Percentiles rank a stretch among this genome's conserved stretches.
phyloP scores from a whole-genome alignment of 345 rosid genomes.

The Pelargonium nanum region DNA sequence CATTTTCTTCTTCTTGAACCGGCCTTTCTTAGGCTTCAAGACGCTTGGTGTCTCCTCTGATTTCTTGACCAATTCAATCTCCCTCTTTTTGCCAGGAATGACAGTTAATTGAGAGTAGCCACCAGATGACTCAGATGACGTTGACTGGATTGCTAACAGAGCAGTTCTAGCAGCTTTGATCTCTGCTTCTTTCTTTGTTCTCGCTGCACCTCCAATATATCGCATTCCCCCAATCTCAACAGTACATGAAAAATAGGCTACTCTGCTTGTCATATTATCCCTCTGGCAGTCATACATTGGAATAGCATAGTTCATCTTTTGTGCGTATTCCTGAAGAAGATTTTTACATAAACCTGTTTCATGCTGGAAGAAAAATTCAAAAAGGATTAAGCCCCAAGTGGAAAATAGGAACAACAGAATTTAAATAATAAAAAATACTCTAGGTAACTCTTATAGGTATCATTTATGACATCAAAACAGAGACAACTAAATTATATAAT shows the following conservation, averaged over 20 bases:
- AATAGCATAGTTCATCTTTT: conserved; percentile 84
- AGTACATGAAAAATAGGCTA: conserved; percentile 36
- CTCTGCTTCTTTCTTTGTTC: conserved; percentile 74
- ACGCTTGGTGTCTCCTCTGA: conserved; percentile 25
- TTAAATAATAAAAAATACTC: no score
- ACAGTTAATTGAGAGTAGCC: conserved; percentile 51
- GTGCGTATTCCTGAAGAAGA: conserved; percentile 88
- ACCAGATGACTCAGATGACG: conserved; percentile 23
- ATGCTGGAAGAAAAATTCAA: conserved; percentile 37
- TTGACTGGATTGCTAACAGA: conserved; percentile 52
- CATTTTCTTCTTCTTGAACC: conserved; percentile 40
- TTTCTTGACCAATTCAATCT: conserved; percentile 22
- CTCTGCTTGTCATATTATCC: conserved; percentile 34
- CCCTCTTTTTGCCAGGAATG: conserved; percentile 61
- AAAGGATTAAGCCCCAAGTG: conserved; percentile 3
- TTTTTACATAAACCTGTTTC: conserved; percentile 86
- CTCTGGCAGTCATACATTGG: conserved; percentile 53
- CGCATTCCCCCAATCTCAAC: conserved; percentile 80
- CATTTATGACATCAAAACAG: no score
- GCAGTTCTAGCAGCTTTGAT: conserved; percentile 93
- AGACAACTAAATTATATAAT: no score
- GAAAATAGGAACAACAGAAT: neutral
- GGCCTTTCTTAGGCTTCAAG: conserved; percentile 52
- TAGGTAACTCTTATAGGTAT: no score
- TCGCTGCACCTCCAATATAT: conserved; percentile 67